Base-by-base conservation (phyloP, 2,329 filamentous ascomycete genomes). In the Aureobasidium sp. region DNA sequence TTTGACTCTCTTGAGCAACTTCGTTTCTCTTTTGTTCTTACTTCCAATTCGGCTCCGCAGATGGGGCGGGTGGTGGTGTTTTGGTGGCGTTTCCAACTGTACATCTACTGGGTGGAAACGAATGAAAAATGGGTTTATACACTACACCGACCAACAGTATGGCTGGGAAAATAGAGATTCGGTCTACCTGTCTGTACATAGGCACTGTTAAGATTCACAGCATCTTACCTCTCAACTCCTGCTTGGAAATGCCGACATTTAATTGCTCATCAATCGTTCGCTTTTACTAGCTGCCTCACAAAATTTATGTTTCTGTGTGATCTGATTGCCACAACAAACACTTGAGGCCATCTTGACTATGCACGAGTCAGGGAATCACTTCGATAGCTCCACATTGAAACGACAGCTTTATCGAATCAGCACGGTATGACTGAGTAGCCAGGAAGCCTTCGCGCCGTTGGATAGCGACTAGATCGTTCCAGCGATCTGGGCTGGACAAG, bases 31-130 rank as follows among this genome's bases (percentile, higher is more conserved):
- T 60, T 60, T 60, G 57, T 60, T 13, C 10, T 32, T 13, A 32
- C 7, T 26, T 59, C 48, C 43, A 26, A 36, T 59, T 39, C 53
- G 10, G 26, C 20, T 46, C n/a, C 20, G 39, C n/a, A 32, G 27
- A 57, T 41, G 27, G 13, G 43, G 41, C 39, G 13, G 43, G 41
- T 27, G 13, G 39, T 36, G 55, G 55, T 59, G 43, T 47, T 56
- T 39, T 27, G 57, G 10, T 15, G 44, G 57, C 57, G 57, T 51
- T 60, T n/a, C 57, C 26, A 50, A 32, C 24, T 43, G 34, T 50
- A 47, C 43, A 59, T 20, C n/a, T n/a, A 26, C 32, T 59, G 55
- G 57, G 46, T 46, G 57, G 57, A 27, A 41, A 29, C 15, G 27
- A 15, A 26, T 7, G 55, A 24, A 48, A 59, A 59, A 47, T 39